Conservation (phyloP, 495 filamentous ascomycete species). For the Eremomyces bilateralis region DNA sequence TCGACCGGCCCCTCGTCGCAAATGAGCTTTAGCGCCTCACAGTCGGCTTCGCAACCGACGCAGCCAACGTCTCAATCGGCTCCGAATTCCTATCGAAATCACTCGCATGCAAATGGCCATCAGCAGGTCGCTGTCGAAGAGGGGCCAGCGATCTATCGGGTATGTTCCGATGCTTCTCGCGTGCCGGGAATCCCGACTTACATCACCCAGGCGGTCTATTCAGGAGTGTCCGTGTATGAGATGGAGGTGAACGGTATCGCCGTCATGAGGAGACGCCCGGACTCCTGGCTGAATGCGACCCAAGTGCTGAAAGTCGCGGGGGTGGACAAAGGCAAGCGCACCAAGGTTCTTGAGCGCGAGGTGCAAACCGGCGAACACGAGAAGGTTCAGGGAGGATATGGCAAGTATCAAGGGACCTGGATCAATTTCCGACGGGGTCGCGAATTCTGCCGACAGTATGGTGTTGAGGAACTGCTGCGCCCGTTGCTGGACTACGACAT, state of each 20-base stretch:
- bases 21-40: constrained; percentile 10
- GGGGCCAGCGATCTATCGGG: constrained; percentile 58
- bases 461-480: constrained; percentile 67
- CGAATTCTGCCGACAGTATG: constrained; percentile 83
- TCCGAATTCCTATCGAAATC: constrained; percentile 22
- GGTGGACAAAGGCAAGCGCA: constrained; percentile 88
- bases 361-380: constrained; percentile 90
- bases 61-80: constrained; percentile 7
- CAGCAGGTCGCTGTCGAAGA: constrained; percentile 30
- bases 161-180: constrained; percentile 20
- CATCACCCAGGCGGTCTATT: constrained; percentile 60
- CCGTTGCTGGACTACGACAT: constrained; percentile 81
- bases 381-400: constrained; percentile 95
- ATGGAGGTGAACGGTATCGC: constrained; percentile 85
- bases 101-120: constrained; percentile 28
- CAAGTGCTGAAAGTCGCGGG: constrained; percentile 62
- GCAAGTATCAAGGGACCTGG: constrained; percentile 98
- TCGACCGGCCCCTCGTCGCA: constrained; percentile 7
- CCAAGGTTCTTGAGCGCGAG: constrained; percentile 94
- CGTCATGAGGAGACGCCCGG: constrained; percentile 76
- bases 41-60: background rate
- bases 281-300: constrained; percentile 25
- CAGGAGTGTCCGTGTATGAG: constrained; percentile 84
- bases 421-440: constrained; percentile 78
- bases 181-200: background rate